Evolutionary conservation across 345 rosid species (phyloP), one percentile per base, ranked within the genome.

Genomic region (Barbarea vulgaris): DNA sequence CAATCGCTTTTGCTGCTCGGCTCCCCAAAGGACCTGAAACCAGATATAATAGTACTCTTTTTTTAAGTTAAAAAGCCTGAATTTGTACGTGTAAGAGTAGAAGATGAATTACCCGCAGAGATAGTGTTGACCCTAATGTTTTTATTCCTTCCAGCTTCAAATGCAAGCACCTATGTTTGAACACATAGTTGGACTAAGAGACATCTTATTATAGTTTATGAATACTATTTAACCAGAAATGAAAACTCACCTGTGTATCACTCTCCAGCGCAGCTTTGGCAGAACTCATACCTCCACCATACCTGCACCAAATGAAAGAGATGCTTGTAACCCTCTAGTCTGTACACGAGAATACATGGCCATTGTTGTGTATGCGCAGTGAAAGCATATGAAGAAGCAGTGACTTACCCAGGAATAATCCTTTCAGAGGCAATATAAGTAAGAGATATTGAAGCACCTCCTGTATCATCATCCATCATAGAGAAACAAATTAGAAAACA

Each of bases 211-310:
- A 9, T n/a, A 24, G 61, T 39, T 48, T 27, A 24, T 39, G 24
- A 60, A 41, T 28, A 76, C 36, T 19, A 22, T 22, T 42, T 25
- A 48, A 42, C 2, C 13, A 61, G 8, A 34, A 27, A 2, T 22
- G 39, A 30, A 63, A 67, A 72, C 86, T 60, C 71, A 86, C 99
- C 22, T 88, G 85, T 12, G 98, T 90, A 64, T 93, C 99, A 73
- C 99, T 95, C 82, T 95, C 98, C 34, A 95, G 81, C 19, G 99
- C 97, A n/a, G 99, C 90, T 85, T 95, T 95, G 13, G 99, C 98
- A 47, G 99, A 93, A 79, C 96, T 95, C 98, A 95, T 90, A 47
- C 99, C 98, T 66, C 99, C 98, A 79, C 99, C 99, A 6, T 95
- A 95, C 70, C 99, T 95, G 84, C 69, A 60, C 22, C 77, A 3